These are phyloP conservation scores for Ophidiomyces ophidiicola DNA, from an alignment of 2,329 filamentous ascomycete species.

Conservation along the genomic window DNA sequence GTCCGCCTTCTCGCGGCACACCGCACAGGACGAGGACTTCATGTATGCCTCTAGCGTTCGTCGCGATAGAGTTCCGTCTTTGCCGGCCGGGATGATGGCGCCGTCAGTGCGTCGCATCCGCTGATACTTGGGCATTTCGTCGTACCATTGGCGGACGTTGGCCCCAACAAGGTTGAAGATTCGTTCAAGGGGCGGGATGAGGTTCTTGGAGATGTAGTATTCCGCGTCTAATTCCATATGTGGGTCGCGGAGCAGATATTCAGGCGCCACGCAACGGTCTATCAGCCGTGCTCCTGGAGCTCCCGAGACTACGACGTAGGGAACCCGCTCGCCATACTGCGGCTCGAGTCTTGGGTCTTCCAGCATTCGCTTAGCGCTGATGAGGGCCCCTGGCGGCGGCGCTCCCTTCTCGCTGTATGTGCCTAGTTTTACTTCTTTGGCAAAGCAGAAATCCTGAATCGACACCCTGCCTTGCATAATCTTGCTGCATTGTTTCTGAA, in stretches of 20 bases:
- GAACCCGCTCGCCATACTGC: slow-evolving; percentile 88
- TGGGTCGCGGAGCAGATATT: slow-evolving; percentile 63
- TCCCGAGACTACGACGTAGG: slow-evolving; percentile 85
- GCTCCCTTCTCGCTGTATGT: slow-evolving; percentile 72
- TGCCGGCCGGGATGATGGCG: slow-evolving; percentile 12
- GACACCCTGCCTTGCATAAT: slow-evolving; percentile 83
- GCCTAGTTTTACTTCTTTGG: slow-evolving; percentile 78
- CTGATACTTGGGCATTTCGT: slow-evolving; percentile 89
- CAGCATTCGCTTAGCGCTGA: slow-evolving; percentile 76
- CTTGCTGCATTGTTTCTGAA: slow-evolving; percentile 79
- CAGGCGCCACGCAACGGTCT: slow-evolving; percentile 81
- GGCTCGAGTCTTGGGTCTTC: slow-evolving; percentile 76
- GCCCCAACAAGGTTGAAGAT: slow-evolving; percentile 95
- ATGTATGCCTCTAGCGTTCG: slow-evolving; percentile 92
- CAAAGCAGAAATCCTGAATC: slow-evolving; percentile 92
- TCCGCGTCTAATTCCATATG: slow-evolving; percentile 77
- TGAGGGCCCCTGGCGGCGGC: slow-evolving; percentile 74
- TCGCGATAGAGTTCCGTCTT: slow-evolving; percentile 26
- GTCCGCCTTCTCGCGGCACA: slow-evolving; percentile 54
- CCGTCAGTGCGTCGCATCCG: slow-evolving; percentile 54
- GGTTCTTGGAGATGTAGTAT: slow-evolving; percentile 92
- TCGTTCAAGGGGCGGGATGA: slow-evolving; percentile 86
- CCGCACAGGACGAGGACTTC: slow-evolving; percentile 63
- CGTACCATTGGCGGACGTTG: slow-evolving; percentile 82
- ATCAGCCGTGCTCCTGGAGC: slow-evolving; percentile 73